Evolutionary conservation across 192 early-diverging fungal genomes (phyloP).

Genomic region (Chytriomyces sp.): DNA sequence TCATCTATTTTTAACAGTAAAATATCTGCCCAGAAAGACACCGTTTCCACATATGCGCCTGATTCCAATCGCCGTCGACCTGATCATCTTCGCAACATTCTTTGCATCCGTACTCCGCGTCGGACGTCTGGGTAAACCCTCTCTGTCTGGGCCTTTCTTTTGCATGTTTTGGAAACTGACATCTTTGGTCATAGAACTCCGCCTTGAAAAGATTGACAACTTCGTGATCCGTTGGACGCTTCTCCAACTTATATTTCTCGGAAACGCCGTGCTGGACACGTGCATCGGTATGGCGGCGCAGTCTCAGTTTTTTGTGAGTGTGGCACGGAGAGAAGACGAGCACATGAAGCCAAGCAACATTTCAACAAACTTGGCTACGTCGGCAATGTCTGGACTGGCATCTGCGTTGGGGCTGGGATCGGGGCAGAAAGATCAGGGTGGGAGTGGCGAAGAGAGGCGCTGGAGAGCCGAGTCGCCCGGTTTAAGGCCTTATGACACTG

Average conservation of each 20-base stretch:
- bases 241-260: slow-evolving; percentile 37
- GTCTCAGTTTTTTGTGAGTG: slow-evolving; percentile 16
- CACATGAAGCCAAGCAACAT: not conserved
- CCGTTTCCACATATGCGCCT: slow-evolving; percentile 23
- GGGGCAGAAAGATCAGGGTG: not conserved
- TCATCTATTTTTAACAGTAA: too few species aligned
- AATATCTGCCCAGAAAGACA: too few species aligned
- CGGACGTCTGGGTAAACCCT: slow-evolving; percentile 24
- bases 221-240: slow-evolving; percentile 33
- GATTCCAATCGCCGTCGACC: slow-evolving; percentile 38
- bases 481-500: not conserved
- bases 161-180: too few species aligned
- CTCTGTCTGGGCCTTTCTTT: not conserved
- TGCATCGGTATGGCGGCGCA: slow-evolving; percentile 1
- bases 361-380: not conserved
- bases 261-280: slow-evolving; percentile 34
- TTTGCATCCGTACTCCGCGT: slow-evolving; percentile 24
- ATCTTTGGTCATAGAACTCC: slow-evolving; percentile 20
- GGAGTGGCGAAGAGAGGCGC: not conserved
- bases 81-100: slow-evolving; percentile 28
- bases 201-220: slow-evolving; percentile 28
- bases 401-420: slow-evolving; percentile 6
- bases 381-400: slow-evolving; percentile 23
- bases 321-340: not conserved
- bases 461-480: slow-evolving; percentile 11